Base-by-base conservation (phyloP, 2,329 filamentous ascomycete genomes). In the Thermoascus crustaceus region DNA sequence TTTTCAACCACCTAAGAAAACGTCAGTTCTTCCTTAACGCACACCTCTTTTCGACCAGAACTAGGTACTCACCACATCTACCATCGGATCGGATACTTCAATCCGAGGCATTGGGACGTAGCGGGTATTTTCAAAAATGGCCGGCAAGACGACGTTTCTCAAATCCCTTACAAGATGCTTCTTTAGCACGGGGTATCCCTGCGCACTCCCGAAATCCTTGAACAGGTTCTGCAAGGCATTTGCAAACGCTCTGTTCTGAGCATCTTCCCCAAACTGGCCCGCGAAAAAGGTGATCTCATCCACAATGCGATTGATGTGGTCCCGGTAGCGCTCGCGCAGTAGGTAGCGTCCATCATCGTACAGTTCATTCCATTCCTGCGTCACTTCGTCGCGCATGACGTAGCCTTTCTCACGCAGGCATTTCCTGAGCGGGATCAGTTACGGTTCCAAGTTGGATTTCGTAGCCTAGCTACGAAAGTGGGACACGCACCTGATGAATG, bases 71-170 rank as follows among this genome's bases (percentile, higher is more conserved):
- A 57, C 76, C 32, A 82, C 82, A 61, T 98, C 91, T 34, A 94
- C 71, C 71, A 81, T 78, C 2, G 75, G 72, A 50, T 96, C 91
- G 1, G 78, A 82, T 55, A 87, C 91, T 67, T 98, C 91, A 41
- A 98, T 94, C 37, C 91, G 83, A 14, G 91, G 91, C 32, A 98
- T 77, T 3, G 91, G 87, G 9, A 98, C 75, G 61, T 98, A 98
- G 42, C 85, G 81, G 38, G 91, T 71, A 47, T 80, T 85, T 68
- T 93, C 84, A 46, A 98, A 82, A 35, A 85, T 66, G 7, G 72
- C 76, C 1, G 91, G 91, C 5, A 98, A 55, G 46, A 98, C 89
- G 36, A 95, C 78, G 21, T 91, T 82, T 8, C 78, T 82, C 35
- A 98, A 55, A 50, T 98, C 91, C 68, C 87, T 94, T 52, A 96